A percentile compares a stretch with the other conserved stretches of the same genome.
Evolutionary conservation across 345 rosid genomes (phyloP).

Genomic region (Aurinia saxatilis): DNA sequence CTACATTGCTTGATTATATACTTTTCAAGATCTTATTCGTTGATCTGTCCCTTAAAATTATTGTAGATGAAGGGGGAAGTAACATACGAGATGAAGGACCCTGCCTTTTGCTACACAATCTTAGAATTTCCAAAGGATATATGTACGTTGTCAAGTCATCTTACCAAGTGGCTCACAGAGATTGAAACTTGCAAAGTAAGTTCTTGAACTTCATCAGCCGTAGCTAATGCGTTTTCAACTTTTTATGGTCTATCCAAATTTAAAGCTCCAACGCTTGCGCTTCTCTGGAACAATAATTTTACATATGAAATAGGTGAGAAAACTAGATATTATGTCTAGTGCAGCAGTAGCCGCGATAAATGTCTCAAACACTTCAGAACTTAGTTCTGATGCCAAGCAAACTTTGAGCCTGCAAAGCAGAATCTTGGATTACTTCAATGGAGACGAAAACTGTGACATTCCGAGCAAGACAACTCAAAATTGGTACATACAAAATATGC

Average conservation of each 20-base stretch:
- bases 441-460: conserved; percentile 23
- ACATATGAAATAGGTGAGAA: conserved; percentile 26
- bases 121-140: conserved; percentile 51
- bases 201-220: conserved; percentile 7
- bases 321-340: conserved; percentile 33
- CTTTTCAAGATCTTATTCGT: background rate
- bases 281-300: background rate
- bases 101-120: conserved; percentile 66
- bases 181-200: conserved; percentile 72
- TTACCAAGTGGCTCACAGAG: conserved; percentile 76
- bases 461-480: conserved; percentile 25
- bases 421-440: conserved; percentile 27
- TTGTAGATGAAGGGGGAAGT: conserved; percentile 74
- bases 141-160: conserved; percentile 51
- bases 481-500: conserved; percentile 16
- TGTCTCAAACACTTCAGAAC: conserved; percentile 19
- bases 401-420: conserved; percentile 27
- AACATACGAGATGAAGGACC: conserved; percentile 73
- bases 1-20: background rate
- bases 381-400: conserved; percentile 19
- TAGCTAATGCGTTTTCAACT: conserved; percentile 3
- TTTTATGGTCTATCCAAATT: background rate
- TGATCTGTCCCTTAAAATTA: conserved; percentile 19
- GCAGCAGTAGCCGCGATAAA: conserved; percentile 27
- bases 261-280: background rate